A percentile compares a stretch with the other conserved stretches of the same genome.
phyloP scores from a whole-genome alignment of 2,329 filamentous ascomycete species.

The Pseudocercospora macadamiae region DNA sequence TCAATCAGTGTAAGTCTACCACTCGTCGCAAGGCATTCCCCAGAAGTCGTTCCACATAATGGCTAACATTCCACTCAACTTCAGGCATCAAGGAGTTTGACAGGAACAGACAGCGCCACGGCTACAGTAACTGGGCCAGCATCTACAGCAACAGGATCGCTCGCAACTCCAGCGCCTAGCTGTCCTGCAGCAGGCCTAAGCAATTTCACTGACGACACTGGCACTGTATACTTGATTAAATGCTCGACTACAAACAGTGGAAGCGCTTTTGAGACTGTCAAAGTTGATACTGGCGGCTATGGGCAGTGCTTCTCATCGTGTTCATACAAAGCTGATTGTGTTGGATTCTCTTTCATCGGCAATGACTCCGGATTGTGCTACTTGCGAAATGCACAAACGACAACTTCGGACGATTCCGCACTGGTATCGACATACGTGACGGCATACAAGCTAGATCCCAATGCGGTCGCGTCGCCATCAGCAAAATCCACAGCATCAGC shows the following conservation, averaged over 20 bases:
- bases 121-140: constrained; percentile 9
- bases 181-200: constrained; percentile 29
- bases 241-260: constrained; percentile 34
- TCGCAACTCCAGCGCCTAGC: constrained; percentile 21
- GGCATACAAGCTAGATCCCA: constrained; percentile 25
- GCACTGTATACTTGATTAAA: constrained; percentile 32
- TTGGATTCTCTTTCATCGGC: constrained; percentile 34
- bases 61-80: too few species aligned
- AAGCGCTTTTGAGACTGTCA: constrained; percentile 24
- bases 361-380: constrained; percentile 33
- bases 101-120: neutral
- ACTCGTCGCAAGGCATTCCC: neutral
- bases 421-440: constrained; percentile 32
- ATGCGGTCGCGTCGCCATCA: constrained; percentile 18
- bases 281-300: constrained; percentile 33
- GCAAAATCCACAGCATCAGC: neutral
- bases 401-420: constrained; percentile 20
- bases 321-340: constrained; percentile 28
- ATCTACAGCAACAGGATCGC: constrained; percentile 14
- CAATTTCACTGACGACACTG: constrained; percentile 29
- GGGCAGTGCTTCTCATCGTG: constrained; percentile 36
- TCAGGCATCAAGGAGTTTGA: constrained; percentile 12
- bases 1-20: constrained; percentile 4
- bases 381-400: constrained; percentile 29
- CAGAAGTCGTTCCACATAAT: too few species aligned